Base-by-base conservation (phyloP, 2,329 filamentous ascomycete genomes). In the Tolypocladium nubicola region DNA sequence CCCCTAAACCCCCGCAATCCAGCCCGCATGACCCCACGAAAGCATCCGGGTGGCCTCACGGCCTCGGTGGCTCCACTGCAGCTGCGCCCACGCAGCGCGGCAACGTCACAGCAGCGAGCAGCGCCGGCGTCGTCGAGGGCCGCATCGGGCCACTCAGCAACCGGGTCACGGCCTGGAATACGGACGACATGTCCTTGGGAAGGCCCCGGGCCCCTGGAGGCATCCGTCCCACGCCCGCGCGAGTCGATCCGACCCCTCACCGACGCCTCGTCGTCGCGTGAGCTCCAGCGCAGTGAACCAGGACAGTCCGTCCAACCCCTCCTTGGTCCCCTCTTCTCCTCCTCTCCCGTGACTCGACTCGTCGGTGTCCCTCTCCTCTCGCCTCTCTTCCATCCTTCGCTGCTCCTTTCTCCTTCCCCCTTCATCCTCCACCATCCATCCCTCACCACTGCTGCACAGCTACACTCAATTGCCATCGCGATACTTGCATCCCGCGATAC, bases 1-100 rank as follows among this genome's bases (percentile, higher is more conserved):
- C 52, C 50, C 54, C 56, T 43, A 59, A 59, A 61, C 63, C 66
- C 66, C 65, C 66, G 65, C 65, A 67, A 62, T 65, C 59, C 57
- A 60, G 58, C 54, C 58, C 59, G 55, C 59, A 66, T 64, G 64
- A 66, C 65, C 63, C 66, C 65, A 64, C 65, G 53, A 56, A 16
- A 41, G 37, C 33, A 45, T 41, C 52, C 41, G 52, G 35, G 58
- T 53, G 52, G 55, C 53, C 58, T 57, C 52, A 54, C 38, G 33
- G 33, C 26, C 37, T 47, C 21, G 10, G 33, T 56, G 43, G 54
- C 45, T 26, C 35, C 54, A 52, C 39, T 11, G 43, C n/a, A 39
- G 35, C 43, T 56, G 23, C n/a, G 5, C 13, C 37, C 33, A 21
- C 19, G 9, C 21, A 35, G 21, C 40, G 6, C 9, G 14, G 39